Evolutionary conservation across 306 rosid species (phyloP).

Genomic region (Cicer judaicum): DNA sequence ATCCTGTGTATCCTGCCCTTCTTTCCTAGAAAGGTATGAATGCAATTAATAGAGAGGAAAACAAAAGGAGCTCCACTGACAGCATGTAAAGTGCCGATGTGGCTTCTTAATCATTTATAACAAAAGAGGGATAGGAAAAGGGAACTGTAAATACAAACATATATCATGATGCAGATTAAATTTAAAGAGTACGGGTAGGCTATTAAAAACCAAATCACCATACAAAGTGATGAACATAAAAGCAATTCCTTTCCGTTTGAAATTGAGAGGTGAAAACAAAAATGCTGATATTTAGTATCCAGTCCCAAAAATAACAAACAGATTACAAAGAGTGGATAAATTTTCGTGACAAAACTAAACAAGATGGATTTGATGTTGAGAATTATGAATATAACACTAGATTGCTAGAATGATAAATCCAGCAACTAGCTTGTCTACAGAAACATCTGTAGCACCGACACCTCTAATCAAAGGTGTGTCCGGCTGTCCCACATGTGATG

Average conservation of each 20-base stretch:
- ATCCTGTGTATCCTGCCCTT: constrained; percentile 88
- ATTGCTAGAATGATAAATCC: not conserved
- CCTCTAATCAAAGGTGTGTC: no score
- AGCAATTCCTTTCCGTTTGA: not conserved
- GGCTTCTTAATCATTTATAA: constrained; percentile 4
- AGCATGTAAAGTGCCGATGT: not conserved
- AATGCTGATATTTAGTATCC: constrained; percentile 1
- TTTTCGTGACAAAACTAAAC: not conserved
- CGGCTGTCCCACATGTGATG: no score
- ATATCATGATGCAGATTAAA: not conserved
- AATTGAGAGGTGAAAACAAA: not conserved
- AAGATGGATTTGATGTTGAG: not conserved
- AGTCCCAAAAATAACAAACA: constrained; percentile 1
- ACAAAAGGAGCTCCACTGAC: not conserved
- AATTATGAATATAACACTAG: not conserved
- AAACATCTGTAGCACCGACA: no score
- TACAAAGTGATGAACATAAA: not conserved
- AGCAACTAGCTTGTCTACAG: not conserved
- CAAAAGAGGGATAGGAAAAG: not conserved
- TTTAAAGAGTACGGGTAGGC: not conserved
- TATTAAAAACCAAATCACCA: not conserved
- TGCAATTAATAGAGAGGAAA: constrained; percentile 17
- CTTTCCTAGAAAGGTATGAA: constrained; percentile 61
- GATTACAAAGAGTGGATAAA: not conserved
- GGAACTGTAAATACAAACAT: not conserved